These are phyloP conservation scores for Meredithiella fracta DNA, from an alignment of 2,329 filamentous ascomycete genomes.

Conservation along the genomic window DNA sequence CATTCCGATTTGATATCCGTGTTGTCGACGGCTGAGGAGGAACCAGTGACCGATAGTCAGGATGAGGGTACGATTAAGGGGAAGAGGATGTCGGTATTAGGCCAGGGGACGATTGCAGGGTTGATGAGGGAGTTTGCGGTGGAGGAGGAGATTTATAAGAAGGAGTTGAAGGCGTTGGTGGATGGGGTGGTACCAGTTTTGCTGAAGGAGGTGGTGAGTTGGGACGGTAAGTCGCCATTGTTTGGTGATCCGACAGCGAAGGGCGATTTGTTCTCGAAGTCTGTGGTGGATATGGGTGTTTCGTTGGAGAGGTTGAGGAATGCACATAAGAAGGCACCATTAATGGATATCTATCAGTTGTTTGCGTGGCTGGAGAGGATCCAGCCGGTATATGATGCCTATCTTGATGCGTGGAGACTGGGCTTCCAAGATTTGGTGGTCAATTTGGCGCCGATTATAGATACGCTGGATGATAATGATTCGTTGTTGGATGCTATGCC, in stretches of 20 bases:
- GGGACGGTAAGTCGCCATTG: slow-evolving; percentile 34
- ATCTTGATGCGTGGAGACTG: slow-evolving; percentile 74
- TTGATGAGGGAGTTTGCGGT: slow-evolving; percentile 63
- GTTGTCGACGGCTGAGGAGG: slow-evolving; percentile 53
- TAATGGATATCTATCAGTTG: slow-evolving; percentile 53
- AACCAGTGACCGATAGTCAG: slow-evolving; percentile 31
- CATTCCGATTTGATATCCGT: slow-evolving; percentile 92
- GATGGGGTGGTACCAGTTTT: slow-evolving; percentile 91
- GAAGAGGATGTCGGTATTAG: slow-evolving; percentile 1
- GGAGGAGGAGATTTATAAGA: slow-evolving; percentile 75
- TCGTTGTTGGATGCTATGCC: slow-evolving; percentile 43
- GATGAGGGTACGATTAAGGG: slow-evolving; percentile 18
- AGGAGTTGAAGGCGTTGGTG: slow-evolving; percentile 82
- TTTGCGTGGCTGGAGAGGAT: slow-evolving; percentile 68
- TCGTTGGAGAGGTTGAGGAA: slow-evolving; percentile 69
- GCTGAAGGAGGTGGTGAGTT: slow-evolving; percentile 65
- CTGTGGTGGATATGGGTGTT: slow-evolving; percentile 88
- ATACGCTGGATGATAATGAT: slow-evolving; percentile 38
- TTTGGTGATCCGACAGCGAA: slow-evolving; percentile 8
- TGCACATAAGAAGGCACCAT: slow-evolving; percentile 64
- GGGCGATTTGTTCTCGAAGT: slow-evolving; percentile 50
- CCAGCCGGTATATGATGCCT: slow-evolving; percentile 65
- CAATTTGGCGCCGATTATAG: slow-evolving; percentile 60
- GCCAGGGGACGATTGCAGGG: slow-evolving; percentile 46
- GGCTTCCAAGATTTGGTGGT: slow-evolving; percentile 92